Conservation (phyloP, 441 rosid genomes). For the Pelargonium australe region DNA sequence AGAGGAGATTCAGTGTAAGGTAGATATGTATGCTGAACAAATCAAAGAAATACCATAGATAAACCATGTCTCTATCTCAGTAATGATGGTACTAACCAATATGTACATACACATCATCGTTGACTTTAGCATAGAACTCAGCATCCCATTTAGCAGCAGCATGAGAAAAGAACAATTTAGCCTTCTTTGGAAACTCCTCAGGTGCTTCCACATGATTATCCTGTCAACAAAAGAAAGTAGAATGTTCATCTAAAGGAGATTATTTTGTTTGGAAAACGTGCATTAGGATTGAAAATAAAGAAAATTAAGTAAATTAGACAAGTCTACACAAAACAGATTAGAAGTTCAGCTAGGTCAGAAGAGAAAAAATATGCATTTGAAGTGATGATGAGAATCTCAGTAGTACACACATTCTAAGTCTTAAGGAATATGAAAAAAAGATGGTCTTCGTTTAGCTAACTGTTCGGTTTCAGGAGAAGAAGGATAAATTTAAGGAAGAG, state of each 20-base stretch:
- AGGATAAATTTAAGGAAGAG: too few species aligned
- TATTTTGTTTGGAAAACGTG: neutral
- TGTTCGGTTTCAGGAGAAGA: too few species aligned
- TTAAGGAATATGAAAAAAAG: too few species aligned
- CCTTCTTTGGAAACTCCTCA: constrained; percentile 55
- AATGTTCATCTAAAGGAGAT: neutral
- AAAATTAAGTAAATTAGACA: neutral
- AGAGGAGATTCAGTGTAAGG: too few species aligned
- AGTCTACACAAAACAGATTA: neutral
- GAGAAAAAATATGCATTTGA: neutral
- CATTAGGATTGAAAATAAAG: neutral
- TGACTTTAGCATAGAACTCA: constrained; percentile 81
- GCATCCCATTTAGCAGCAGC: constrained; percentile 80
- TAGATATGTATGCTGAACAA: neutral
- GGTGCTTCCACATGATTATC: constrained; percentile 65
- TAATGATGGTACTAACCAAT: constrained; percentile 37
- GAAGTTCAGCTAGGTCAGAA: neutral
- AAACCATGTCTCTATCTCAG: neutral
- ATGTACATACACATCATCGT: constrained; percentile 78
- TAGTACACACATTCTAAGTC: neutral
- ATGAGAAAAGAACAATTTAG: constrained; percentile 47
- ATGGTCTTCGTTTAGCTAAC: too few species aligned
- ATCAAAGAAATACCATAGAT: neutral
- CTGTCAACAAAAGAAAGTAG: constrained; percentile 28
- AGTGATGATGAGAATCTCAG: neutral